Conservation (phyloP, 2,329 filamentous ascomycete species). For the Monilinia laxa region DNA sequence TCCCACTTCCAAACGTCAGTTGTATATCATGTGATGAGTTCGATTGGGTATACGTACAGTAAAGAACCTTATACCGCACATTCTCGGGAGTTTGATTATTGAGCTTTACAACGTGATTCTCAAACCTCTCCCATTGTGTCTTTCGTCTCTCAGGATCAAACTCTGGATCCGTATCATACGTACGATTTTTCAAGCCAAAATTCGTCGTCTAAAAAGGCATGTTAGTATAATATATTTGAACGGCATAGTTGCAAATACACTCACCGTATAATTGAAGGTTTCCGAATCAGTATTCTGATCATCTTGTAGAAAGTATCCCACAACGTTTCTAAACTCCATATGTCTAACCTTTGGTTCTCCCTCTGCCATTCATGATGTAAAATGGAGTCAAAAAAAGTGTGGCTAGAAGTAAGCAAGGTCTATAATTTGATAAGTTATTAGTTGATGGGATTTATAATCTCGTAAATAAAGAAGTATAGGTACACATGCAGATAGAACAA, state of each 20-base stretch:
- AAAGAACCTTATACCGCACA: conserved; percentile 63
- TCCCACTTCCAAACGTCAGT: conserved; percentile 46
- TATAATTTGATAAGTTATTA: conserved; percentile 19
- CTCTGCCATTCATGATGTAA: conserved; percentile 34
- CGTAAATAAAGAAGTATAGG: not conserved
- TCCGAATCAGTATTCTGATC: conserved; percentile 54
- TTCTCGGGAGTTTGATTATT: conserved; percentile 49
- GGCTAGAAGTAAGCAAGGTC: conserved; percentile 33
- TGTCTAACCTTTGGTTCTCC: conserved; percentile 24
- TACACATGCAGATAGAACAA: not conserved
- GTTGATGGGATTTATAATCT: not conserved
- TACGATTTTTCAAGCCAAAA: conserved; percentile 61
- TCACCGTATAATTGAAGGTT: conserved; percentile 62
- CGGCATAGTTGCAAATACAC: conserved; percentile 60
- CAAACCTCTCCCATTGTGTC: conserved; percentile 67
- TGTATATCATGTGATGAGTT: conserved; percentile 13
- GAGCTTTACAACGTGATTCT: conserved; percentile 54
- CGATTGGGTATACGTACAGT: conserved; percentile 41
- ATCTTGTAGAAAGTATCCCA: conserved; percentile 65
- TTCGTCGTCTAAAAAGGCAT: conserved; percentile 52
- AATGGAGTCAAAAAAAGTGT: conserved; percentile 32
- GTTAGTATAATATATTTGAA: conserved; percentile 5
- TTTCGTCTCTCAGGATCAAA: conserved; percentile 44
- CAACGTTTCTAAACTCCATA: conserved; percentile 56
- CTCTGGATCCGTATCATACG: conserved; percentile 55